Evolutionary conservation across 1,284 basidiomycete genomes (phyloP).

Genomic region (Trichosporon ovoides): DNA sequence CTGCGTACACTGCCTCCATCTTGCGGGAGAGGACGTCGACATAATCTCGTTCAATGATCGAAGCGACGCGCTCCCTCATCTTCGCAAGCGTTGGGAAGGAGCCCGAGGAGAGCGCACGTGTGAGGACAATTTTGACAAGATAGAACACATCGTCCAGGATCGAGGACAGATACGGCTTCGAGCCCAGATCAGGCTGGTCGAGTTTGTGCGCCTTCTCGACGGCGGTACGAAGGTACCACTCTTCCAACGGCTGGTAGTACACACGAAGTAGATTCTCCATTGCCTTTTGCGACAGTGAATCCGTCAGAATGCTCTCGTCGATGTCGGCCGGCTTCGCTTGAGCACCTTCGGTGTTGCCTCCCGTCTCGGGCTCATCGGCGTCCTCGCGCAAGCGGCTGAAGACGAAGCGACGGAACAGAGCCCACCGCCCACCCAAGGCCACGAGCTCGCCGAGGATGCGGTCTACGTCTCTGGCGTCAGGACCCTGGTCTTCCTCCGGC

Average conservation of each 20-base stretch:
- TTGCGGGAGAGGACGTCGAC: conserved; percentile 69
- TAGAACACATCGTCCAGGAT: conserved; percentile 92
- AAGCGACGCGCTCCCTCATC: conserved; percentile 60
- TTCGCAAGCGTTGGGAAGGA: conserved; percentile 58
- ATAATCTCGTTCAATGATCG: conserved; percentile 75
- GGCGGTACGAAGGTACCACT: conserved; percentile 83
- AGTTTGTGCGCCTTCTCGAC: conserved; percentile 68
- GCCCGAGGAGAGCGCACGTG: conserved; percentile 68
- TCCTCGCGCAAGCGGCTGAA: conserved; percentile 53
- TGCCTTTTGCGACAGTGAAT: conserved; percentile 46
- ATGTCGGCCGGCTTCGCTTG: neutral
- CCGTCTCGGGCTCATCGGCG: neutral
- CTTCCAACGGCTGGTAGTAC: conserved; percentile 83
- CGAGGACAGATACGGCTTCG: conserved; percentile 56
- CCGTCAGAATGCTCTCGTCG: neutral
- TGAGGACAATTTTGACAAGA: conserved; percentile 75
- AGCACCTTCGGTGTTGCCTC: neutral
- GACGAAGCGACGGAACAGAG: conserved; percentile 81
- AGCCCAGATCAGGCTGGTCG: conserved; percentile 61
- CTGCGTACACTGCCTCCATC: conserved; percentile 78
- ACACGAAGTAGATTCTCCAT: conserved; percentile 65
- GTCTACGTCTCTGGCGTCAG: conserved; percentile 87
- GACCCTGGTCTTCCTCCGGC: conserved; percentile 55
- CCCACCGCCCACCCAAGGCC: conserved; percentile 86
- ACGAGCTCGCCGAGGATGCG: conserved; percentile 78